phyloP scores from a whole-genome alignment of 2,329 filamentous ascomycete species.

The Hymenoscyphus infarciens region DNA sequence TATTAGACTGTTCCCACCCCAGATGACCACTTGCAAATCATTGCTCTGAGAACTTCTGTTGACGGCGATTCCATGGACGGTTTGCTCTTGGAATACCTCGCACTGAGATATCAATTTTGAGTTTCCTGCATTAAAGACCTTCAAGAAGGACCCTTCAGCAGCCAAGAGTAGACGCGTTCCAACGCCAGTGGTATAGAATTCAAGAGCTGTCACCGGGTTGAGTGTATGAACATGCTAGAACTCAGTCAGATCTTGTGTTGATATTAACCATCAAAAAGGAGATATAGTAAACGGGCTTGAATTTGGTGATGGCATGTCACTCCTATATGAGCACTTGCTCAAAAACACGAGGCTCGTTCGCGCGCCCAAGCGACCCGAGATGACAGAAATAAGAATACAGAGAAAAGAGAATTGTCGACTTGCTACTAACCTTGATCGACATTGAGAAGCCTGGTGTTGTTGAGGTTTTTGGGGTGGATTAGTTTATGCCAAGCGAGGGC shows the following conservation, averaged over 20 bases:
- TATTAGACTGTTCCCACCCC: conserved; percentile 60
- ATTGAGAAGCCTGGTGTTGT: conserved; percentile 17
- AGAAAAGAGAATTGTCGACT: not conserved
- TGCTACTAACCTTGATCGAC: conserved; percentile 24
- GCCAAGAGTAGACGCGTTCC: conserved; percentile 47
- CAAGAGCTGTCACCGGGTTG: conserved; percentile 56
- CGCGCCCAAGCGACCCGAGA: not conserved
- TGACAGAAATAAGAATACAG: not conserved
- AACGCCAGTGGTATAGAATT: conserved; percentile 42
- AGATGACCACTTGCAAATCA: conserved; percentile 51
- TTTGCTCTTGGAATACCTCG: conserved; percentile 61
- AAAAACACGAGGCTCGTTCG: not conserved
- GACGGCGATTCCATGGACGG: conserved; percentile 69
- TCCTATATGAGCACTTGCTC: conserved; percentile 6
- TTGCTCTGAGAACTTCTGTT: conserved; percentile 16
- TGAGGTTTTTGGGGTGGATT: conserved; percentile 2
- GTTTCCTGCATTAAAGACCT: conserved; percentile 43
- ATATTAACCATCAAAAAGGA: not conserved
- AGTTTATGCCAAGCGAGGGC: conserved; percentile 50
- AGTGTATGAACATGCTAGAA: conserved; percentile 33
- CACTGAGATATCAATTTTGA: conserved; percentile 41
- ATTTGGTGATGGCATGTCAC: not conserved
- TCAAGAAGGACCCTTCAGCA: conserved; percentile 57
- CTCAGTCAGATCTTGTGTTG: conserved; percentile 6
- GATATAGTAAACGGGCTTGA: not conserved